Conservation (phyloP, 2,329 filamentous ascomycete genomes). For the Arthrobotrys iridis region DNA sequence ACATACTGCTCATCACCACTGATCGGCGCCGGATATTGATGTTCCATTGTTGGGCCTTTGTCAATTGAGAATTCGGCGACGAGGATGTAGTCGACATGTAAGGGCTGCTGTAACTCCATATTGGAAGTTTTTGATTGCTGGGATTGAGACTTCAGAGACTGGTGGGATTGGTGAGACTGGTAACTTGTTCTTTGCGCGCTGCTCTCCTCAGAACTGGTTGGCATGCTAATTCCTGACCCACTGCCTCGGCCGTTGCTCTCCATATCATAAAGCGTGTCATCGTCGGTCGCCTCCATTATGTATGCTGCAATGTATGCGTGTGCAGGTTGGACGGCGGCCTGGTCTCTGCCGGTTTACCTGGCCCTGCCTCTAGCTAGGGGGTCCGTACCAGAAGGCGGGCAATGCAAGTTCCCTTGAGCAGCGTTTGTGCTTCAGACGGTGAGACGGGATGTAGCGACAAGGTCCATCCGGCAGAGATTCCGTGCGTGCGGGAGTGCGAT, state of each 20-base stretch:
- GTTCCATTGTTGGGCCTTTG: slow-evolving; percentile 95
- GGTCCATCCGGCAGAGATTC: slow-evolving; percentile 54
- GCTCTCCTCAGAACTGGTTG: slow-evolving; percentile 40
- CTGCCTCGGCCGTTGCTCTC: slow-evolving; percentile 50
- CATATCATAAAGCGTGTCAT: slow-evolving; percentile 48
- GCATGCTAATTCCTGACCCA: slow-evolving; percentile 39
- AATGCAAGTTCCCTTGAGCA: slow-evolving; percentile 31
- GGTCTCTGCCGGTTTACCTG: slow-evolving; percentile 20
- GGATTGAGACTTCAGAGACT: slow-evolving; percentile 55
- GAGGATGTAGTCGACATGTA: slow-evolving; percentile 98
- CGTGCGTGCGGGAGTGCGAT: slow-evolving; percentile 51
- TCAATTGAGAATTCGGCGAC: slow-evolving; percentile 98
- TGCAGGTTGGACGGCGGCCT: slow-evolving; percentile 19
- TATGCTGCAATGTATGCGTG: slow-evolving; percentile 20
- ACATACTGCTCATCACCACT: slow-evolving; percentile 85
- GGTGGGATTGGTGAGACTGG: slow-evolving; percentile 47
- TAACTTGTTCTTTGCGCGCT: slow-evolving; percentile 48
- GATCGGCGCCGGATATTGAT: slow-evolving; percentile 94
- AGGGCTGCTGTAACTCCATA: slow-evolving; percentile 65
- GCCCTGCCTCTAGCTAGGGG: slow-evolving; percentile 10
- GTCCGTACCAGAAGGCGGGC: slow-evolving; percentile 12
- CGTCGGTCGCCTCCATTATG: slow-evolving; percentile 51
- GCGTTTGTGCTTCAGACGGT: slow-evolving; percentile 41
- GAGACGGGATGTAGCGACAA: slow-evolving; percentile 52
- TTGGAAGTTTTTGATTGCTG: slow-evolving; percentile 58